Evolutionary conservation across 2,329 filamentous ascomycete genomes (phyloP).

Genomic region (Cryphonectria naterciae): DNA sequence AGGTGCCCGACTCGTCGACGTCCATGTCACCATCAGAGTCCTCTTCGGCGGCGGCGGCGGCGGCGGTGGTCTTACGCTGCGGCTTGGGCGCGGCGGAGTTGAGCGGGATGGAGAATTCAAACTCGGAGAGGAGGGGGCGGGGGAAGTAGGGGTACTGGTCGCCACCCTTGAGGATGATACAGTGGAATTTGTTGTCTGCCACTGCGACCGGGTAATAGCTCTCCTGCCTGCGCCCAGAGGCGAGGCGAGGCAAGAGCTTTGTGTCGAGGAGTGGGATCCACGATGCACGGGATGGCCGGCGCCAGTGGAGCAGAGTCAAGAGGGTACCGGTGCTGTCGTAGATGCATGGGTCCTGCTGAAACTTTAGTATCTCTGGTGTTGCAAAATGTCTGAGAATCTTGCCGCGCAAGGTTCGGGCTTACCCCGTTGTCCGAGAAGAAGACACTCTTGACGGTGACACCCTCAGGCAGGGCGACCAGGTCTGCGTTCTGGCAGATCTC

Average conservation of each 20-base stretch:
- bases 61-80: conserved; percentile 34
- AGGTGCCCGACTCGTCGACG: conserved; percentile 37
- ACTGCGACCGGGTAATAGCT: conserved; percentile 95
- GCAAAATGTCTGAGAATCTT: neutral
- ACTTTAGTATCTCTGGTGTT: conserved; percentile 19
- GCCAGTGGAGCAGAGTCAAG: conserved; percentile 88
- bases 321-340: conserved; percentile 93
- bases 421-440: conserved; percentile 94
- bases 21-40: conserved; percentile 43
- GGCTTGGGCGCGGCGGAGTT: conserved; percentile 47
- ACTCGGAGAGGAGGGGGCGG: conserved; percentile 86
- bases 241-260: conserved; percentile 77
- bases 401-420: conserved; percentile 41
- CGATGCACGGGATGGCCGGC: conserved; percentile 77
- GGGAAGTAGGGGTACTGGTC: conserved; percentile 94
- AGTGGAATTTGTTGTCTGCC: conserved; percentile 90
- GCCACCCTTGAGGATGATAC: conserved; percentile 96
- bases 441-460: conserved; percentile 74
- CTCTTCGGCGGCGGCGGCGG: conserved; percentile 32
- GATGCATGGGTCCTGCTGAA: conserved; percentile 80
- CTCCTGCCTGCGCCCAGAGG: conserved; percentile 84
- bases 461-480: conserved; percentile 79
- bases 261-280: conserved; percentile 96
- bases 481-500: conserved; percentile 96
- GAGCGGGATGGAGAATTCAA: conserved; percentile 86